These are phyloP conservation scores for Paecilomyces sp. DNA, from an alignment of 2,329 filamentous ascomycete species.

Conservation along the genomic window DNA sequence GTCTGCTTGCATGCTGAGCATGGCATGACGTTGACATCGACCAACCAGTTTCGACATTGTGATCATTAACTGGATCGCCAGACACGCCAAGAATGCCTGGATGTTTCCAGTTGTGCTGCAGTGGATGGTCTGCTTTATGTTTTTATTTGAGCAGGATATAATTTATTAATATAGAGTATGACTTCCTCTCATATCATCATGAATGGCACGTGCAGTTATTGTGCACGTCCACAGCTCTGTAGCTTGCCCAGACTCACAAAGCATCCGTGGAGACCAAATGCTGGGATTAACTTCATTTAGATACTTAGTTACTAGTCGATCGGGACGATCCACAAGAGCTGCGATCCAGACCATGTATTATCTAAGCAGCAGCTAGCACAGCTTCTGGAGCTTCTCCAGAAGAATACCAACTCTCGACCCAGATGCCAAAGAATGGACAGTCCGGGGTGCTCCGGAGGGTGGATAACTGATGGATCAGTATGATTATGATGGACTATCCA, in stretches of 20 bases:
- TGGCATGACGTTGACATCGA: background rate
- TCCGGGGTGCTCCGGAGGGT: too few species aligned
- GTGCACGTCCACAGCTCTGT: background rate
- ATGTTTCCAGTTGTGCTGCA: background rate
- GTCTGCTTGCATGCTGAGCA: background rate
- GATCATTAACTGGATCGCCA: background rate
- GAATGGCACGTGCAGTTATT: background rate
- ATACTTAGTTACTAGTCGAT: background rate
- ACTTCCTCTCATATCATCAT: too few species aligned
- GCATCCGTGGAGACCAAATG: background rate
- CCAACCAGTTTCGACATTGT: background rate
- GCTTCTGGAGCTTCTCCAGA: background rate
- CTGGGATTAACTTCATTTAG: background rate
- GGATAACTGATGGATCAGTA: too few species aligned
- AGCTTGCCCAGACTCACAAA: too few species aligned
- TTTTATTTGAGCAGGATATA: too few species aligned
- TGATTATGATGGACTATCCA: too few species aligned
- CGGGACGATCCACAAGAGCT: too few species aligned
- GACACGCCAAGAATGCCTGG: background rate
- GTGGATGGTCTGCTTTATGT: too few species aligned
- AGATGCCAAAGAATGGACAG: too few species aligned
- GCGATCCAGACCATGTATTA: background rate
- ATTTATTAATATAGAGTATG: too few species aligned
- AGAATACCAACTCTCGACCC: background rate
- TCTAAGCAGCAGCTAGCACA: background rate